Conservation (phyloP, 495 filamentous ascomycete genomes). For the Articulospora tetracladia region DNA sequence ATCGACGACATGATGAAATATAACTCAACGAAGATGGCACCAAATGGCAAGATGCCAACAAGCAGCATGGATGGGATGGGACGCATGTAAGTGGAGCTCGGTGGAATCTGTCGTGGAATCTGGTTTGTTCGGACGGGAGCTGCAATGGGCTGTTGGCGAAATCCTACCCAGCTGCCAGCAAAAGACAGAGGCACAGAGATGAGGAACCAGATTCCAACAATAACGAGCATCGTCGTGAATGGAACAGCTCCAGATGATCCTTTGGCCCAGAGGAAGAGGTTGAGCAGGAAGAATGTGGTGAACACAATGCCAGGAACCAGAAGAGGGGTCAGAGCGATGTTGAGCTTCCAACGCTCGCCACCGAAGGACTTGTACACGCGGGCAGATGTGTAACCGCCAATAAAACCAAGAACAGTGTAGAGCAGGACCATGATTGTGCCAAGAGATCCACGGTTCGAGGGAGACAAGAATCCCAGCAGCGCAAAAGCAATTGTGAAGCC, state of each 20-base stretch:
- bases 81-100: slow-evolving; percentile 72
- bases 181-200: slow-evolving; percentile 91
- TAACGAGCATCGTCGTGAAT: slow-evolving; percentile 92
- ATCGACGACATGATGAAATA: slow-evolving; percentile 98
- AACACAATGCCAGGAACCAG: slow-evolving; percentile 88
- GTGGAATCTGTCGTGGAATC: slow-evolving; percentile 94
- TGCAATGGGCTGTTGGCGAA: slow-evolving; percentile 59
- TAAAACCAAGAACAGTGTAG: slow-evolving; percentile 87
- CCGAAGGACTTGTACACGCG: slow-evolving; percentile 88
- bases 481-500: slow-evolving; percentile 93
- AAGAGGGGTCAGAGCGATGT: slow-evolving; percentile 82
- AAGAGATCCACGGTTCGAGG: slow-evolving; percentile 88
- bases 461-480: slow-evolving; percentile 88
- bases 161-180: slow-evolving; percentile 89
- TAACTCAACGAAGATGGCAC: slow-evolving; percentile 94
- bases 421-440: slow-evolving; percentile 88
- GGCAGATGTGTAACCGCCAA: slow-evolving; percentile 88
- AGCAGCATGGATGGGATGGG: slow-evolving; percentile 83
- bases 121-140: slow-evolving; percentile 93
- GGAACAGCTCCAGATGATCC: slow-evolving; percentile 89
- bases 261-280: slow-evolving; percentile 93
- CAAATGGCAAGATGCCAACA: slow-evolving; percentile 89
- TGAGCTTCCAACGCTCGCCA: slow-evolving; percentile 90
- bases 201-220: slow-evolving; percentile 92
- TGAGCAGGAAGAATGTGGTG: slow-evolving; percentile 83